Percentiles rank a stretch among this genome's conserved stretches.
Conservation (phyloP, 78 protist genomes). For the Creolimax fragrantissima region DNA sequence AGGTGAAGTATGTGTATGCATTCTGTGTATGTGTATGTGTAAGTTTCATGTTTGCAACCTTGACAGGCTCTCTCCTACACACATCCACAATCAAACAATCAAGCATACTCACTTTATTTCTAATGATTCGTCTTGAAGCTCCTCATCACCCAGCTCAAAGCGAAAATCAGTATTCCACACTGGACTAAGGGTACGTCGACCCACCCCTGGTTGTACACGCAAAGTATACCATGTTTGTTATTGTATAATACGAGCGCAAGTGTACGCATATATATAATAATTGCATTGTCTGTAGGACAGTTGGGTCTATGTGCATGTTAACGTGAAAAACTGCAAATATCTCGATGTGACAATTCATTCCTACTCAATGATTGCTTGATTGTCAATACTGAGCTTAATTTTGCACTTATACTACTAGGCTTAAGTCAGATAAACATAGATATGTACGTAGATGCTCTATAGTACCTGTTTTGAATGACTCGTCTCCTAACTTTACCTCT, state of each 20-base stretch:
- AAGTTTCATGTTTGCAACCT: too few relatives aligned
- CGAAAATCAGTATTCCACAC: slow-evolving; percentile 64
- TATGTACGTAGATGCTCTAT: neutral
- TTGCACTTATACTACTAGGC: too few relatives aligned
- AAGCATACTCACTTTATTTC: slow-evolving; percentile 19
- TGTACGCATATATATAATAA: neutral
- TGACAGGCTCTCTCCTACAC: too few relatives aligned
- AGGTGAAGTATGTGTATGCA: too few relatives aligned
- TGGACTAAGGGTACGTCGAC: slow-evolving; percentile 65
- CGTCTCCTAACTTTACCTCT: slow-evolving; percentile 37
- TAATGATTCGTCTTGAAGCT: slow-evolving; percentile 70
- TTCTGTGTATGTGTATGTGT: too few relatives aligned
- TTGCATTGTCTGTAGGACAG: too few relatives aligned
- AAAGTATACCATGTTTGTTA: neutral
- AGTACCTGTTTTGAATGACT: neutral
- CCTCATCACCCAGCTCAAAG: slow-evolving; percentile 65
- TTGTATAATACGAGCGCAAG: neutral
- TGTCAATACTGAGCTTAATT: too few relatives aligned
- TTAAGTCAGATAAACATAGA: neutral
- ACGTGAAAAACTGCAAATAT: too few relatives aligned
- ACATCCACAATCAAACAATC: too few relatives aligned
- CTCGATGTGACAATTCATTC: too few relatives aligned
- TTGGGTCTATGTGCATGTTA: too few relatives aligned
- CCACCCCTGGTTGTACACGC: slow-evolving; percentile 32
- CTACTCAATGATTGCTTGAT: too few relatives aligned